These are phyloP conservation scores for Aspergillus uvarum DNA, from an alignment of 2,329 filamentous ascomycete genomes.

Conservation along the genomic window DNA sequence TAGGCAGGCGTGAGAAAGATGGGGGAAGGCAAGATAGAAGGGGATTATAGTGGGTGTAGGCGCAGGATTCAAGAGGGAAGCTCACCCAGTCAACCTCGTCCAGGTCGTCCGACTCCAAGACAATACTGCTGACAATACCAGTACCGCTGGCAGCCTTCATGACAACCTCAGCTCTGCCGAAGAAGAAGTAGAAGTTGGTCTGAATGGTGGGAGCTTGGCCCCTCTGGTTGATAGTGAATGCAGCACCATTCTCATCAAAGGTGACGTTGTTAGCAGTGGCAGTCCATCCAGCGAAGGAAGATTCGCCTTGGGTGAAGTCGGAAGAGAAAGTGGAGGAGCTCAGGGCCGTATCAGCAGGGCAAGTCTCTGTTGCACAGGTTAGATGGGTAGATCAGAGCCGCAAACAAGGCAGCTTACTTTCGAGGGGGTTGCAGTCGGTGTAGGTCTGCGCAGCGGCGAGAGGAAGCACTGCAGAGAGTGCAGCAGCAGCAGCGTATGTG, in stretches of 20 bases:
- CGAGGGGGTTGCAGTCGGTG: slow-evolving; percentile 70
- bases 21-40: background rate
- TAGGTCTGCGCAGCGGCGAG: slow-evolving; percentile 65
- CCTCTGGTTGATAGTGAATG: slow-evolving; percentile 72
- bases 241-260: slow-evolving; percentile 70
- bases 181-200: slow-evolving; percentile 97
- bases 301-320: slow-evolving; percentile 50
- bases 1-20: background rate
- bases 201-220: slow-evolving; percentile 84
- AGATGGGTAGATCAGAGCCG: slow-evolving; percentile 2
- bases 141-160: slow-evolving; percentile 83
- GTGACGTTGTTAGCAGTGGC: slow-evolving; percentile 64
- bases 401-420: slow-evolving; percentile 22
- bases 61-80: background rate
- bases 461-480: slow-evolving; percentile 33
- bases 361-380: slow-evolving; percentile 44
- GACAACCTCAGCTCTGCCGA: slow-evolving; percentile 80
- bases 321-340: slow-evolving; percentile 41
- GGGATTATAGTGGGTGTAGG: slow-evolving; percentile 37
- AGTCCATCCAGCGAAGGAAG: slow-evolving; percentile 62
- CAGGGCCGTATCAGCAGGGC: slow-evolving; percentile 70
- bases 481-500: slow-evolving; percentile 31
- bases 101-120: slow-evolving; percentile 87
- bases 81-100: slow-evolving; percentile 98
- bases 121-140: slow-evolving; percentile 89